Percentiles rank a stretch among this genome's conserved stretches.
phyloP scores from a whole-genome alignment of 139 green algal genomes.

The Chlamydomonas sp. region DNA sequence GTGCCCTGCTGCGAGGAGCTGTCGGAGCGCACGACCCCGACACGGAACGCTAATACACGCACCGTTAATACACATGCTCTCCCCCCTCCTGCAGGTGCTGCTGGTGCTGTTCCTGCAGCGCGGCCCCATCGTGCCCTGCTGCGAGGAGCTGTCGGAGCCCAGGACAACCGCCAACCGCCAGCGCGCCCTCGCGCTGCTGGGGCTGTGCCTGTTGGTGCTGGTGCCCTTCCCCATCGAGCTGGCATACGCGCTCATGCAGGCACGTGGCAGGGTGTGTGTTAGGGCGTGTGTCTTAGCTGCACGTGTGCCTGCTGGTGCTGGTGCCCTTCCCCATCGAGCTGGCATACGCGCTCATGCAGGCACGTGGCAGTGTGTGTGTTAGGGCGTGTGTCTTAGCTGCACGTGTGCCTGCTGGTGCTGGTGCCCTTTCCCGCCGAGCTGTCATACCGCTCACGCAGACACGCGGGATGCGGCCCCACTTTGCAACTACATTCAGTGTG shows the following conservation, averaged over 20 bases:
- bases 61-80: too few relatives aligned
- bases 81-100: slow-evolving; percentile 34
- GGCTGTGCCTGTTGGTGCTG: slow-evolving; percentile 77
- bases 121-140: slow-evolving; percentile 70
- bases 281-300: not conserved
- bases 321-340: slow-evolving; percentile 29
- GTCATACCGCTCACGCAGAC: too few relatives aligned
- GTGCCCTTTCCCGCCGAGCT: too few relatives aligned
- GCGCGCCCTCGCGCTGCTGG: slow-evolving; percentile 50
- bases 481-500: too few relatives aligned
- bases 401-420: too few relatives aligned
- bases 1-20: slow-evolving; percentile 61
- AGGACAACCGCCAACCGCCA: not conserved
- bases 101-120: slow-evolving; percentile 82
- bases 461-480: too few relatives aligned
- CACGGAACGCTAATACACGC: too few relatives aligned
- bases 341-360: not conserved
- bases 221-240: slow-evolving; percentile 73
- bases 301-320: slow-evolving; percentile 1
- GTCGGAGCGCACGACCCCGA: slow-evolving; percentile 19
- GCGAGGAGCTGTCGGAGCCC: slow-evolving; percentile 50
- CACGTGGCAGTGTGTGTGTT: not conserved
- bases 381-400: too few relatives aligned
- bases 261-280: not conserved
- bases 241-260: slow-evolving; percentile 42